A percentile compares a stretch with the other conserved stretches of the same genome.
Evolutionary conservation across 2,329 filamentous ascomycete genomes (phyloP).

Genomic region (Aspergillus intermedius): DNA sequence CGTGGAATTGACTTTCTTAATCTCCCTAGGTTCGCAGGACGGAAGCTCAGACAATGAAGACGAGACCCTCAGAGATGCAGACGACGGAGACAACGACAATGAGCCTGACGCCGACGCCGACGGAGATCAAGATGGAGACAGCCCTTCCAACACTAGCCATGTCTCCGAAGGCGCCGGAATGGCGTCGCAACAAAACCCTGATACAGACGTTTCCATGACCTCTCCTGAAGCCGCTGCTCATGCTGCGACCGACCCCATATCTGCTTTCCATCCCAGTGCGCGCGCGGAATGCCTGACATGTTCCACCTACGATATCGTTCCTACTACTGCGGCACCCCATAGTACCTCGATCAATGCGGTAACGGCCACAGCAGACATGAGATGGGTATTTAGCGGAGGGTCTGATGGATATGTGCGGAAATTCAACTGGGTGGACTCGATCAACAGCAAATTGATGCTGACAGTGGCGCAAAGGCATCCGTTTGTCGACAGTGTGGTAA

Average conservation of each 20-base stretch:
- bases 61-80: constrained; percentile 39
- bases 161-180: constrained; percentile 30
- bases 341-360: constrained; percentile 93
- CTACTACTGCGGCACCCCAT: constrained; percentile 93
- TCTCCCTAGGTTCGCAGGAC: constrained; percentile 39
- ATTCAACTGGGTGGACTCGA: constrained; percentile 90
- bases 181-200: constrained; percentile 40
- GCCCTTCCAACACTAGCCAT: constrained; percentile 36
- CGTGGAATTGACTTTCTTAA: constrained; percentile 4
- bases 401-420: constrained; percentile 94
- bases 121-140: constrained; percentile 30
- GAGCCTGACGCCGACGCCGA: constrained; percentile 31
- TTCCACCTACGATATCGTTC: constrained; percentile 83
- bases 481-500: constrained; percentile 94
- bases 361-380: constrained; percentile 84
- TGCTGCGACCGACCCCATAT: constrained; percentile 26
- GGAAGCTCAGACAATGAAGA: constrained; percentile 46
- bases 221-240: constrained; percentile 39
- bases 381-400: constrained; percentile 91
- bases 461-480: constrained; percentile 94
- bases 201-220: constrained; percentile 43
- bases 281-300: constrained; percentile 74
- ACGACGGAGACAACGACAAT: constrained; percentile 33
- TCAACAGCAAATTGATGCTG: constrained; percentile 86
- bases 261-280: constrained; percentile 55